Percentiles rank a stretch among this genome's conserved stretches.
Evolutionary conservation across 768 basidiomycete genomes (phyloP).

Genomic region (Lactarius pseudohatsudake): DNA sequence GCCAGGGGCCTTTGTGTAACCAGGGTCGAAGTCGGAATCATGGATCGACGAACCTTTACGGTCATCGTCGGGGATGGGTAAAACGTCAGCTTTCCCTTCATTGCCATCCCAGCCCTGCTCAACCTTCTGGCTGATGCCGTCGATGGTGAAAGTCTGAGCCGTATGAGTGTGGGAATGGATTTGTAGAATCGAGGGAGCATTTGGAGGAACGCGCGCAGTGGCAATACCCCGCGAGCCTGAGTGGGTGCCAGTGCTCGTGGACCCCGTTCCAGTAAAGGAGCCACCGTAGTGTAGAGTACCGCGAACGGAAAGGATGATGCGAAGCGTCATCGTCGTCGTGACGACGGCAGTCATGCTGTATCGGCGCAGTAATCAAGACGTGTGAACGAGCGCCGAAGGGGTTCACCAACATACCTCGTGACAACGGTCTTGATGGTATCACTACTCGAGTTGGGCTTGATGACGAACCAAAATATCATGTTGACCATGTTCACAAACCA

Average conservation of each 20-base stretch:
- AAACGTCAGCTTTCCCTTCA: constrained; percentile 21
- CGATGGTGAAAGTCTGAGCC: constrained; percentile 36
- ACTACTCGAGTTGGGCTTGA: constrained; percentile 54
- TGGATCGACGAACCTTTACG: constrained; percentile 11
- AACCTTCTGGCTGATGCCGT: constrained; percentile 32
- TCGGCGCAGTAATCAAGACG: constrained; percentile 1
- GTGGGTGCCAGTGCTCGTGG: constrained; percentile 36
- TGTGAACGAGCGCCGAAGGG: neutral
- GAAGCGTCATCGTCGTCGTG: constrained; percentile 85
- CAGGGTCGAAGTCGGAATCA: constrained; percentile 31
- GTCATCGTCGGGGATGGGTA: constrained; percentile 15
- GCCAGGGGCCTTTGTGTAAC: constrained; percentile 18
- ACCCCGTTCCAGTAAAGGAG: constrained; percentile 52
- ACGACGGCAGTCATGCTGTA: constrained; percentile 78
- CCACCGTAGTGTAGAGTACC: constrained; percentile 75
- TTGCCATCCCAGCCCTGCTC: constrained; percentile 25
- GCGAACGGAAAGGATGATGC: constrained; percentile 80
- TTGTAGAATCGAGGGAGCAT: constrained; percentile 30
- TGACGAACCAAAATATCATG: constrained; percentile 85
- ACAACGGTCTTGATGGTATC: constrained; percentile 84
- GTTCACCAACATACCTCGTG: constrained; percentile 46
- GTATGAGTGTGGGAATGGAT: constrained; percentile 25
- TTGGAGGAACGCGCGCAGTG: constrained; percentile 42
- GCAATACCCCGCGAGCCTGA: constrained; percentile 48
- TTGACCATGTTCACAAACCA: constrained; percentile 81